Conservation (phyloP, 2,329 filamentous ascomycete species). For the Myriosclerotinia curreyana region DNA sequence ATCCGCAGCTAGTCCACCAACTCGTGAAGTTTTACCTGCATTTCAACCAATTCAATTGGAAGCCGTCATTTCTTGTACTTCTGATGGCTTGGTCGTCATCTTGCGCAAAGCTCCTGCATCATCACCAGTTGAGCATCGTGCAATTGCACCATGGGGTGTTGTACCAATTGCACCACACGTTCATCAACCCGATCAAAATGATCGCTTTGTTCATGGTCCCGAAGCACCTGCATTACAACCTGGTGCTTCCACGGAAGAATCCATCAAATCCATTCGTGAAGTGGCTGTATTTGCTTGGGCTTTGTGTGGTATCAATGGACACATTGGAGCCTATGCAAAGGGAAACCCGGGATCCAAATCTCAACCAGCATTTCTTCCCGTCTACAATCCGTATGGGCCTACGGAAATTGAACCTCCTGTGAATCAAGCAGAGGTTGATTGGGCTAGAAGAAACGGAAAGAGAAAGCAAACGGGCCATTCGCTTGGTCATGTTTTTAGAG, state of each 20-base stretch:
- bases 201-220: conserved; percentile 44
- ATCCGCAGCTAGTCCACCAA: conserved; percentile 22
- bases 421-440: conserved; percentile 38
- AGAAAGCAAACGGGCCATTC: conserved; percentile 18
- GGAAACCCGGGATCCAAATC: conserved; percentile 63
- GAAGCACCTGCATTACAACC: conserved; percentile 45
- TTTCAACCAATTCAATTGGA: conserved; percentile 65
- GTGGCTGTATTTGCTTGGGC: conserved; percentile 88
- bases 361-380: conserved; percentile 56
- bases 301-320: conserved; percentile 75
- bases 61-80: conserved; percentile 88
- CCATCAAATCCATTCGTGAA: conserved; percentile 73
- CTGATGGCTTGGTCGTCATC: conserved; percentile 81
- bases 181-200: conserved; percentile 42
- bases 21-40: conserved; percentile 26
- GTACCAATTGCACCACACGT: conserved; percentile 55
- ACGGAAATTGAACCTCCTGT: conserved; percentile 39
- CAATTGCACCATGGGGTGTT: conserved; percentile 71
- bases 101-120: conserved; percentile 70
- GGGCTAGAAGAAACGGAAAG: conserved; percentile 20
- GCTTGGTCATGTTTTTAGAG: conserved; percentile 16
- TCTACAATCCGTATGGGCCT: conserved; percentile 52
- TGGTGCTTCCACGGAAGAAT: conserved; percentile 54
- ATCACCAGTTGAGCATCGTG: conserved; percentile 54
- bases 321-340: conserved; percentile 60